phyloP scores from a whole-genome alignment of 2,329 filamentous ascomycete genomes.

The Alternaria sp. region DNA sequence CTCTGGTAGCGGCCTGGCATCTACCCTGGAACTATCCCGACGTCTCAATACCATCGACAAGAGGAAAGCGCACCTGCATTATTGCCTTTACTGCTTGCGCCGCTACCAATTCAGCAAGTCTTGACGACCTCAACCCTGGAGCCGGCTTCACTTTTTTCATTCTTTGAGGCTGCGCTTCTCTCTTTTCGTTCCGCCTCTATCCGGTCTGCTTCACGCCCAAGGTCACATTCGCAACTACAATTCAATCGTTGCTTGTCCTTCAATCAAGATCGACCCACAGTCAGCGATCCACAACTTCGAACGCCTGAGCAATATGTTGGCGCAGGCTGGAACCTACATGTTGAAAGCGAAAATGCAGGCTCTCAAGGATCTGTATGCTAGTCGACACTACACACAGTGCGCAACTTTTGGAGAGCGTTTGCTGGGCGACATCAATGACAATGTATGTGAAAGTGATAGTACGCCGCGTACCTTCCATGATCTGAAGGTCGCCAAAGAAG shows the following conservation, averaged over 20 bases:
- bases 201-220: neutral
- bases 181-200: neutral
- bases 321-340: conserved; percentile 23
- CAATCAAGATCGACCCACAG: conserved; percentile 7
- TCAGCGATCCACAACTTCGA: conserved; percentile 1
- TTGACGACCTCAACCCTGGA: neutral
- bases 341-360: conserved; percentile 34
- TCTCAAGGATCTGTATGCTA: conserved; percentile 42
- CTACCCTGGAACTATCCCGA: neutral
- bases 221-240: conserved; percentile 3
- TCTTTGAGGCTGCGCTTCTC: conserved; percentile 4
- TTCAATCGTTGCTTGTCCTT: conserved; percentile 3
- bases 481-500: neutral
- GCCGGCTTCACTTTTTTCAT: conserved; percentile 16
- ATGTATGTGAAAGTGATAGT: conserved; percentile 23
- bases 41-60: neutral
- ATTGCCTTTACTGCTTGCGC: neutral
- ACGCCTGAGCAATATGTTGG: conserved; percentile 17
- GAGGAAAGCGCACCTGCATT: conserved; percentile 1
- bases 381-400: conserved; percentile 47
- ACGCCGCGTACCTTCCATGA: neutral
- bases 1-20: conserved; percentile 9
- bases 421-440: conserved; percentile 22
- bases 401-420: conserved; percentile 35
- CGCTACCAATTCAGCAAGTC: neutral